Evolutionary conservation across 208 protist genomes (phyloP).

Genomic region (Leishmania arabica): DNA sequence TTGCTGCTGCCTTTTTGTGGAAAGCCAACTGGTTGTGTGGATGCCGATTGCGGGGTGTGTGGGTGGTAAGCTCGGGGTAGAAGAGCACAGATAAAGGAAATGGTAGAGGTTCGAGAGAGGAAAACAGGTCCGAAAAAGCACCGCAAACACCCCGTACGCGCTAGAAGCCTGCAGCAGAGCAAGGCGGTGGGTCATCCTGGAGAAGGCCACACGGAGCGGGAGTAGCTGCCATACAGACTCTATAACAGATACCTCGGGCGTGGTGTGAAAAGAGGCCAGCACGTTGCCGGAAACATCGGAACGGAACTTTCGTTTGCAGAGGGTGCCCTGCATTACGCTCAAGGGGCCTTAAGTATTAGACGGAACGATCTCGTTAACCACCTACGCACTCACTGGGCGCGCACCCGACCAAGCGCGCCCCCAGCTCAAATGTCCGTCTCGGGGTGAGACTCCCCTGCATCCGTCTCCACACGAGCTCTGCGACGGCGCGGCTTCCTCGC

Average conservation of each 20-base stretch:
- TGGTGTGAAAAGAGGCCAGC: not conserved
- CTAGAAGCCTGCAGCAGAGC: not conserved
- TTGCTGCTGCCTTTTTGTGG: not conserved
- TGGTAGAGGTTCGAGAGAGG: not conserved
- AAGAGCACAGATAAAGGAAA: not conserved
- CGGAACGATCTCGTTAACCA: not conserved
- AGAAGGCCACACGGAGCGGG: not conserved
- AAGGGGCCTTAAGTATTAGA: not conserved
- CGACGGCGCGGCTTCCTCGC: slow-evolving; percentile 16
- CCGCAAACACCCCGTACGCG: not conserved
- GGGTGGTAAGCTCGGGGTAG: not conserved
- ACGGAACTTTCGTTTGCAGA: not conserved
- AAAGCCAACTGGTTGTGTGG: not conserved
- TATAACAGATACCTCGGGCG: no score
- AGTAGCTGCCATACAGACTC: not conserved
- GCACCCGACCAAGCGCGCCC: not conserved
- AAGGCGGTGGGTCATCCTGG: not conserved
- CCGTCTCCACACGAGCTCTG: slow-evolving; percentile 10
- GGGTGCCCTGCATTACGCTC: not conserved
- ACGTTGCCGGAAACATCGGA: not conserved
- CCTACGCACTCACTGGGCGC: not conserved
- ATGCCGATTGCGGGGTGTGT: not conserved
- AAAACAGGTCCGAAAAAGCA: not conserved
- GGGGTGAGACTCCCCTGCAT: slow-evolving; percentile 5
- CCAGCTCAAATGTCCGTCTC: slow-evolving; percentile 32